Evolutionary conservation across 305 asterid genomes (phyloP).

Genomic region (Petunia hybrid): DNA sequence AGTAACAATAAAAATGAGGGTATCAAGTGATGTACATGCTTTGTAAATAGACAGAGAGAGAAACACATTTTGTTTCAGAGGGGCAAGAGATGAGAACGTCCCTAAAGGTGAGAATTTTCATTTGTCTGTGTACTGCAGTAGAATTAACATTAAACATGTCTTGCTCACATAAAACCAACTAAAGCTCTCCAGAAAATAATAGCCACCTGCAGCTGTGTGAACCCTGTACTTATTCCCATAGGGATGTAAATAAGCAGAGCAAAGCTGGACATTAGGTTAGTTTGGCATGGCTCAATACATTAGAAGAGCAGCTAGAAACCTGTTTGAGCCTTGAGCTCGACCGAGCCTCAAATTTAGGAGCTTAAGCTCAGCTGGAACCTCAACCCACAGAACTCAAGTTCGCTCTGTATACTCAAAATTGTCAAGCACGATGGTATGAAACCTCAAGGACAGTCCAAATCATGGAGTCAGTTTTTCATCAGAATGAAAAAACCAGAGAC

Average conservation of each 20-base stretch:
- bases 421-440: background rate
- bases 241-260: background rate
- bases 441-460: background rate
- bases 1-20: too few relatives aligned
- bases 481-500: slow-evolving; percentile 1
- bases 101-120: background rate
- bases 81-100: slow-evolving; percentile 25
- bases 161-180: background rate
- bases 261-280: background rate
- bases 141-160: background rate
- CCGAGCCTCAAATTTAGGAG: slow-evolving; percentile 19
- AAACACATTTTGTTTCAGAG: slow-evolving; percentile 3
- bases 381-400: background rate
- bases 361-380: slow-evolving; percentile 3
- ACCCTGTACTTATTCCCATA: background rate
- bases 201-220: background rate
- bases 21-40: slow-evolving; percentile 11
- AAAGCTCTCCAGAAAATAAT: background rate
- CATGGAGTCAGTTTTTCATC: background rate
- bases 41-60: background rate
- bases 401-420: background rate
- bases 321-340: slow-evolving; percentile 22
- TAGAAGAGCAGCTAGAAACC: background rate
- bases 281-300: background rate
- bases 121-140: background rate